These are phyloP conservation scores for Serpula lacrymans DNA, from an alignment of 768 basidiomycete species.

Conservation along the genomic window DNA sequence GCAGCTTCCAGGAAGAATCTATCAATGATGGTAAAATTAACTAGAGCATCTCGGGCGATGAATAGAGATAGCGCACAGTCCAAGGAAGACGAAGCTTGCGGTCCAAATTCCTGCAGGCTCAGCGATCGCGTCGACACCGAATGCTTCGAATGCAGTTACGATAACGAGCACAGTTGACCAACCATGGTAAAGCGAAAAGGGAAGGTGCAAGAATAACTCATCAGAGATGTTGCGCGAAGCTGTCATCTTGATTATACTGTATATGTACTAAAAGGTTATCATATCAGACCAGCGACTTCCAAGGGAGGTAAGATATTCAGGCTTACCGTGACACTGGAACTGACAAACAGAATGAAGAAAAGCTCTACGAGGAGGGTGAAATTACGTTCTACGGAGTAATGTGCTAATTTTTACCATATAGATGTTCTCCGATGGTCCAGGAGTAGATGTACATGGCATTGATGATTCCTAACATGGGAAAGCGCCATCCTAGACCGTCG, in stretches of 20 bases:
- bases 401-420: conserved; percentile 25
- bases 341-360: conserved; percentile 41
- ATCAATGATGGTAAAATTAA: neutral
- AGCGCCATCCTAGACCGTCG: conserved; percentile 63
- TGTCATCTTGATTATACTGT: conserved; percentile 62
- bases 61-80: conserved; percentile 34
- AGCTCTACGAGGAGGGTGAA: conserved; percentile 22
- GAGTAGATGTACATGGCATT: conserved; percentile 64
- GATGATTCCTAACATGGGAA: conserved; percentile 60
- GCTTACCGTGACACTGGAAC: conserved; percentile 49
- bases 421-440: conserved; percentile 52
- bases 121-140: conserved; percentile 53
- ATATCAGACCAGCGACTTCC: conserved; percentile 33
- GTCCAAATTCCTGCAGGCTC: conserved; percentile 56
- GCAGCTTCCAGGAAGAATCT: conserved; percentile 57
- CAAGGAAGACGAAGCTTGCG: conserved; percentile 60
- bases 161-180: conserved; percentile 53
- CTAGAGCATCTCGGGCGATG: neutral
- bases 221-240: conserved; percentile 46
- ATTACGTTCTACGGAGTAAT: no score
- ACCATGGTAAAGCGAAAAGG: conserved; percentile 70
- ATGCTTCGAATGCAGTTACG: conserved; percentile 56
- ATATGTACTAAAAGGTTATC: conserved; percentile 47
- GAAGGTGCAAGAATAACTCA: conserved; percentile 67
- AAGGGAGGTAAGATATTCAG: conserved; percentile 12